These are phyloP conservation scores for Globisporangium polare DNA, from an alignment of 352 stramenopile species.

Conservation along the genomic window DNA sequence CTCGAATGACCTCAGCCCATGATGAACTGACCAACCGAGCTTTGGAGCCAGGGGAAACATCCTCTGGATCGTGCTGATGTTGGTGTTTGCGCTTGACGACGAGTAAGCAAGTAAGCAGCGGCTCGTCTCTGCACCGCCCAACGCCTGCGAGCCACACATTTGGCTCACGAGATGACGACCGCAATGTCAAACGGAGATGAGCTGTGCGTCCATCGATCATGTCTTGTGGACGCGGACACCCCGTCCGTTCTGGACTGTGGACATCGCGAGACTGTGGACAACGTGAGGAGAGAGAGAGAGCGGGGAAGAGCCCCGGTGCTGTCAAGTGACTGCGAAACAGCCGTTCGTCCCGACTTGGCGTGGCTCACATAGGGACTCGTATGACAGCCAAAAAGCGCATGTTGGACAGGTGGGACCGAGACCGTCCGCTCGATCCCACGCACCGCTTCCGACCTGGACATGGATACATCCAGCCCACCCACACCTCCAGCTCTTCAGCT, in stretches of 20 bases:
- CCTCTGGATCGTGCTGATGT: neutral
- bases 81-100: neutral
- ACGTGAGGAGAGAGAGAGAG: neutral
- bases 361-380: neutral
- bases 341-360: neutral
- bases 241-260: neutral
- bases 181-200: neutral
- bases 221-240: neutral
- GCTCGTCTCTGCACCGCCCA: neutral
- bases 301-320: neutral
- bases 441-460: constrained; percentile 4
- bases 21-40: no score
- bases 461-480: constrained; percentile 10
- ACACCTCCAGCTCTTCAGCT: neutral
- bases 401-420: constrained; percentile 4
- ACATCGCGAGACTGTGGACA: neutral
- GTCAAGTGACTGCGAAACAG: neutral
- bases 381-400: constrained; percentile 8
- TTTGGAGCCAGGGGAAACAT: neutral
- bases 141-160: neutral
- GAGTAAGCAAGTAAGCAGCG: neutral
- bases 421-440: neutral
- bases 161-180: neutral
- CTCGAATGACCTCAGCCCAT: neutral
- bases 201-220: neutral